Conservation (phyloP, 192 early-diverging fungal species). For the Phycomyces nitens region DNA sequence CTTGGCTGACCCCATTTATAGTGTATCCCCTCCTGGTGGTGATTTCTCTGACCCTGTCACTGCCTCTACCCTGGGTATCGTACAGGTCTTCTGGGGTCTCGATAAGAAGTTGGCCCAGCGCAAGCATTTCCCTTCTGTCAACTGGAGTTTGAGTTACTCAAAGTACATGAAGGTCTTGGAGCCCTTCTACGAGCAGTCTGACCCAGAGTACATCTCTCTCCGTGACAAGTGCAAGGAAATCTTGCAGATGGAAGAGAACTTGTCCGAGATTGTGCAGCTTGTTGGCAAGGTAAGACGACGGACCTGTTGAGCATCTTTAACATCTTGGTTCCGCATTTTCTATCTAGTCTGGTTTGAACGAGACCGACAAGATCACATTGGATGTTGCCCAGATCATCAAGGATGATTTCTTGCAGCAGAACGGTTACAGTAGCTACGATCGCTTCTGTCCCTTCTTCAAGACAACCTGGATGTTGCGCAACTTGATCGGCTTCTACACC, state of each 20-base stretch:
- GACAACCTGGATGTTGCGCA: slow-evolving; percentile 96
- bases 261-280: slow-evolving; percentile 99
- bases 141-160: slow-evolving; percentile 97
- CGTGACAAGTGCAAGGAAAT: slow-evolving; percentile 97
- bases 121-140: slow-evolving; percentile 99
- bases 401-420: slow-evolving; percentile 99
- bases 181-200: slow-evolving; percentile 90
- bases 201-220: slow-evolving; percentile 89
- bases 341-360: slow-evolving; percentile 57
- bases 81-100: slow-evolving; percentile 99
- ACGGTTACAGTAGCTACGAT: slow-evolving; percentile 98
- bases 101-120: slow-evolving; percentile 99
- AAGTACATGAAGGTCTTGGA: slow-evolving; percentile 98
- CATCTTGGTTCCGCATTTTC: too few species aligned
- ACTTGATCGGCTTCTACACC: slow-evolving; percentile 96
- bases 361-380: slow-evolving; percentile 98
- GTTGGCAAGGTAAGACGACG: slow-evolving; percentile 87
- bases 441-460: slow-evolving; percentile 99
- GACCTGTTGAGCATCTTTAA: too few species aligned
- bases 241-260: slow-evolving; percentile 96
- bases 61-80: slow-evolving; percentile 93
- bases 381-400: slow-evolving; percentile 98
- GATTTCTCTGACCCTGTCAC: slow-evolving; percentile 99
- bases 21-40: slow-evolving; percentile 99
- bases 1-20: slow-evolving; percentile 20